These are phyloP conservation scores for Penicillium sp. DNA, from an alignment of 2,329 filamentous ascomycete genomes.

Conservation along the genomic window DNA sequence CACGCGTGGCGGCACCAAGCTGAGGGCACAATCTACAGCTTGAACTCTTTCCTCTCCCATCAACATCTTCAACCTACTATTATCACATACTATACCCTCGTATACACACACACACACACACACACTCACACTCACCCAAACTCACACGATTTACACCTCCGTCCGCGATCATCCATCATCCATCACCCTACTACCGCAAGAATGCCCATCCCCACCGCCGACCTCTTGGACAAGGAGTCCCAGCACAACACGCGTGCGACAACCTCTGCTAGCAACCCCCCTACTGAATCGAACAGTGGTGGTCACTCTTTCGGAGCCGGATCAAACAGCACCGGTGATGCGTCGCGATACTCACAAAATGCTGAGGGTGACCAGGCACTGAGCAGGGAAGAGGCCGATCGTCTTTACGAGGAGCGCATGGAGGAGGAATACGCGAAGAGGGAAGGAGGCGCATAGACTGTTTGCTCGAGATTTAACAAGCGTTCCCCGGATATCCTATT, in stretches of 20 bases:
- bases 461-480: background rate
- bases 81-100: background rate
- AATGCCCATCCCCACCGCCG: conserved; percentile 28
- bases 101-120: background rate
- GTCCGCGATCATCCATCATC: background rate
- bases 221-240: conserved; percentile 20
- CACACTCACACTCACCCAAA: no score
- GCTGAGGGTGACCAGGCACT: conserved; percentile 28
- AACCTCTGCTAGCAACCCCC: conserved; percentile 24
- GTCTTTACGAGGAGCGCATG: conserved; percentile 51
- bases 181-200: background rate
- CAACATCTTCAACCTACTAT: background rate
- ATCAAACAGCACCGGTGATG: conserved; percentile 23
- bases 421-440: conserved; percentile 54
- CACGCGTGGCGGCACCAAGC: conserved; percentile 9
- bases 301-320: conserved; percentile 19
- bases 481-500: background rate
- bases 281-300: conserved; percentile 16
- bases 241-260: conserved; percentile 10
- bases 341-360: conserved; percentile 16
- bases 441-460: conserved; percentile 45
- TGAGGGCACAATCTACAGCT: background rate
- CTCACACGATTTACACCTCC: no score
- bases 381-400: conserved; percentile 49
- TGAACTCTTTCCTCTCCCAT: background rate